These are phyloP conservation scores for Phialocephala sp. DNA, from an alignment of 2,329 filamentous ascomycete species.

Conservation along the genomic window DNA sequence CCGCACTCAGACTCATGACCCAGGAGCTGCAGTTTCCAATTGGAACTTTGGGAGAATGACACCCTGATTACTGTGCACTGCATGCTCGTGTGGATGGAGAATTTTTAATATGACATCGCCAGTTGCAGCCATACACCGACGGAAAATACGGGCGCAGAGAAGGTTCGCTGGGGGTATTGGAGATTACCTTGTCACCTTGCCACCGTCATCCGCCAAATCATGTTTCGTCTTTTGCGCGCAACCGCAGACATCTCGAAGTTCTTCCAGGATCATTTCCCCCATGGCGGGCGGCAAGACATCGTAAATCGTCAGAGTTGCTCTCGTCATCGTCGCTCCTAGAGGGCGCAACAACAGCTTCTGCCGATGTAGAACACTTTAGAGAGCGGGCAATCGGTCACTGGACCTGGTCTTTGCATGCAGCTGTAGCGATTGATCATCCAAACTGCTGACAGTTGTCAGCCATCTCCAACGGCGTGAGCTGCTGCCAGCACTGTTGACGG, in stretches of 20 bases:
- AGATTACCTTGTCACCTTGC: constrained; percentile 13
- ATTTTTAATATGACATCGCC: constrained; percentile 22
- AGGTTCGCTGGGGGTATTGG: constrained; percentile 1
- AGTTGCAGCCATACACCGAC: constrained; percentile 10
- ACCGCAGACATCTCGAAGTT: not conserved
- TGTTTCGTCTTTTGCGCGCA: constrained; percentile 6
- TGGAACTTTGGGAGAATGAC: constrained; percentile 7
- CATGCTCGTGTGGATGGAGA: constrained; percentile 16
- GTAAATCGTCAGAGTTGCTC: not conserved
- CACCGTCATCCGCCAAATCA: constrained; percentile 18
- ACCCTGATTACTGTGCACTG: constrained; percentile 14
- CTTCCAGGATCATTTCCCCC: constrained; percentile 1
- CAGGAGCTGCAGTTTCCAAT: constrained; percentile 4
- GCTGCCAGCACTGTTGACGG: not conserved
- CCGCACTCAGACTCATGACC: not conserved
- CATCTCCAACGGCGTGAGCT: not conserved
- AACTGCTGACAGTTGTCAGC: not conserved
- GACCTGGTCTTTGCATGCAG: not conserved
- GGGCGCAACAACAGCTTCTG: not conserved
- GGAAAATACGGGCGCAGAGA: constrained; percentile 11
- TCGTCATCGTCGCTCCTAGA: not conserved
- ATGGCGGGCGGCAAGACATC: constrained; percentile 5
- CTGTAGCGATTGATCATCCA: not conserved
- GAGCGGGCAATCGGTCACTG: not conserved
- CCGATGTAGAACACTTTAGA: not conserved